Evolutionary conservation across 140 eudicot genomes (phyloP).

Genomic region (Cichorium intybus): DNA sequence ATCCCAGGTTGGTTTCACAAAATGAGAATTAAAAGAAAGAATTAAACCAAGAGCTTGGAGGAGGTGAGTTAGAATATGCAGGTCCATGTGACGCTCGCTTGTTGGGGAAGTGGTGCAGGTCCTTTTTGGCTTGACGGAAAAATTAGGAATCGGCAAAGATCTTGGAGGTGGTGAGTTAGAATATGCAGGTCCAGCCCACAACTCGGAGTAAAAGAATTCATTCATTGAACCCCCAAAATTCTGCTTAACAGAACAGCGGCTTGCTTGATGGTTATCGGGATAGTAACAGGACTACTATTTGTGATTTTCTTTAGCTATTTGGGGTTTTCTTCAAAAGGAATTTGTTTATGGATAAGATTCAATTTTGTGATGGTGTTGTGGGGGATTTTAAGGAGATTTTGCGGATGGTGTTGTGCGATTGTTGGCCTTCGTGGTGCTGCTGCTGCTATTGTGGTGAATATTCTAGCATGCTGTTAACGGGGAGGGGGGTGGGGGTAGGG

Average conservation of each 20-base stretch:
- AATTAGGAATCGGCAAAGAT: constrained; percentile 90
- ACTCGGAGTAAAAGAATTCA: constrained; percentile 59
- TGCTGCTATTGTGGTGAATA: too few relatives aligned
- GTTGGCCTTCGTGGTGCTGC: too few relatives aligned
- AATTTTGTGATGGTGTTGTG: constrained; percentile 36
- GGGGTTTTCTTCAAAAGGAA: constrained; percentile 28
- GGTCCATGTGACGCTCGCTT: constrained; percentile 37
- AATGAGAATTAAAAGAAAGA: too few relatives aligned
- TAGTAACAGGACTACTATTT: constrained; percentile 42
- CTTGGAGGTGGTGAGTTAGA: constrained; percentile 97
- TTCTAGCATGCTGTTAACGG: too few relatives aligned
- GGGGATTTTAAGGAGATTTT: constrained; percentile 41
- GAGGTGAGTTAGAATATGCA: too few relatives aligned
- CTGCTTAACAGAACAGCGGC: constrained; percentile 17
- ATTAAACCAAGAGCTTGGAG: too few relatives aligned
- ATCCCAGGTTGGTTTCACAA: too few relatives aligned
- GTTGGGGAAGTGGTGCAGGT: constrained; percentile 97
- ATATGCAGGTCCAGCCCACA: constrained; percentile 98
- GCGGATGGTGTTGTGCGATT: too few relatives aligned
- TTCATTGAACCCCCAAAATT: constrained; percentile 9
- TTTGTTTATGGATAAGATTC: constrained; percentile 22
- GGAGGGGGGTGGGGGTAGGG: too few relatives aligned
- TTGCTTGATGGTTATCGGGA: constrained; percentile 37
- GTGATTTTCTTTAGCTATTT: constrained; percentile 19
- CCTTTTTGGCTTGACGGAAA: constrained; percentile 62